phyloP scores from a whole-genome alignment of 176 grass and related monocot genomes.

The Alopecurus myosuroides region DNA sequence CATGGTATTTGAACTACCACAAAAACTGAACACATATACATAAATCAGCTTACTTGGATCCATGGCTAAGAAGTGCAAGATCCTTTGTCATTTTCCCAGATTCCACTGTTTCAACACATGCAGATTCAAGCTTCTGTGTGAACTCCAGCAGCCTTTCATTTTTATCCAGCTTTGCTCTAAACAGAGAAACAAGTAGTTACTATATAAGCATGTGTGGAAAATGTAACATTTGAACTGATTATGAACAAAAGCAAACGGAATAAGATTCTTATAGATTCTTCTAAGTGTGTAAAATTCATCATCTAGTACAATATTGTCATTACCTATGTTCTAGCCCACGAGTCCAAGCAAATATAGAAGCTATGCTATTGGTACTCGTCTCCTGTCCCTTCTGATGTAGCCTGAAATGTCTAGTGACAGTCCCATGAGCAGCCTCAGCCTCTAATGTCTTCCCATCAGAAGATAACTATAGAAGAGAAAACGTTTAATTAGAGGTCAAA shows the following conservation, averaged over 20 bases:
- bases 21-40: not conserved
- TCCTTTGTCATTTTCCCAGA: conserved; percentile 98
- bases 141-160: conserved; percentile 69
- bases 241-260: not conserved
- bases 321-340: conserved; percentile 94
- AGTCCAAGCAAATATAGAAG: conserved; percentile 98
- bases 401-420: conserved; percentile 91
- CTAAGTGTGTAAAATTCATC: not conserved
- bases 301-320: not conserved
- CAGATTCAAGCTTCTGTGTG: conserved; percentile 78
- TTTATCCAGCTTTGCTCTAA: conserved; percentile 88
- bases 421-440: conserved; percentile 97
- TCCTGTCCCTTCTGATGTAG: conserved; percentile 87
- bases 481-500: not conserved
- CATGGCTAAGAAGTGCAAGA: conserved; percentile 92
- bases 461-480: conserved; percentile 63
- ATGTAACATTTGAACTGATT: not conserved
- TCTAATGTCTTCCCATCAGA: conserved; percentile 96
- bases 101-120: conserved; percentile 86
- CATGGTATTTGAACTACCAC: conserved; percentile 15
- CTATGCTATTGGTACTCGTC: conserved; percentile 98
- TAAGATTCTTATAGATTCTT: not conserved
- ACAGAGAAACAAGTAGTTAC: conserved; percentile 3
- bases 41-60: conserved; percentile 68
- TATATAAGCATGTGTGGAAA: conserved; percentile 1